Percentiles rank a stretch among this genome's conserved stretches.
Conservation (phyloP, 2,329 filamentous ascomycete genomes). For the Boeremia lycopersici region DNA sequence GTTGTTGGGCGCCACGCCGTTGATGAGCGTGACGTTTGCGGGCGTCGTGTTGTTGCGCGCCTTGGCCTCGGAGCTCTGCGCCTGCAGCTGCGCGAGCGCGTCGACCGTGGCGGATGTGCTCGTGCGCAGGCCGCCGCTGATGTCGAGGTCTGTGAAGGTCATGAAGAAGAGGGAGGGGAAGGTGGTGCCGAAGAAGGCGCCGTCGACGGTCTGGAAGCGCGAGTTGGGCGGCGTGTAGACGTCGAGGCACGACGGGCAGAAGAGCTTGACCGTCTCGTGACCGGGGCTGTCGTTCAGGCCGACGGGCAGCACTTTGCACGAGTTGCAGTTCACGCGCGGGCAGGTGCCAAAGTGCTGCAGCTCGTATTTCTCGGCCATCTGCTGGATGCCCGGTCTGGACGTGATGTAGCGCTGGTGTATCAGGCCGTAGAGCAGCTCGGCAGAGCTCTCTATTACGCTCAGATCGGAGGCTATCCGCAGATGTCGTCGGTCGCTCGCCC, state of each 20-base stretch:
- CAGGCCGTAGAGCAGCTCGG: slow-evolving; percentile 96
- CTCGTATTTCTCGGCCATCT: slow-evolving; percentile 99
- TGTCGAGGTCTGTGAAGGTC: slow-evolving; percentile 95
- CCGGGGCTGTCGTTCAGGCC: slow-evolving; percentile 93
- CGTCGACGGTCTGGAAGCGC: slow-evolving; percentile 95
- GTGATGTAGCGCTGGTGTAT: slow-evolving; percentile 99
- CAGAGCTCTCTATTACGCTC: slow-evolving; percentile 93
- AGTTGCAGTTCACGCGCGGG: slow-evolving; percentile 91
- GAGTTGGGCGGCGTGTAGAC: slow-evolving; percentile 98
- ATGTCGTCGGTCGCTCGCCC: slow-evolving; percentile 66
- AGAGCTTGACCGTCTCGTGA: slow-evolving; percentile 97
- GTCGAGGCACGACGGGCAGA: slow-evolving; percentile 95
- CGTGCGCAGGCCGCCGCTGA: slow-evolving; percentile 73
- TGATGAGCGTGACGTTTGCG: slow-evolving; percentile 60
- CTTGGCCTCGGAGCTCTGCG: slow-evolving; percentile 42
- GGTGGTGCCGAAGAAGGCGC: slow-evolving; percentile 96
- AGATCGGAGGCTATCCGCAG: slow-evolving; percentile 89
- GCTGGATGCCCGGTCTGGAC: slow-evolving; percentile 92
- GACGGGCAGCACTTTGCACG: slow-evolving; percentile 88
- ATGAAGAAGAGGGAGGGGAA: slow-evolving; percentile 98
- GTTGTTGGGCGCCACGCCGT: slow-evolving; percentile 86
- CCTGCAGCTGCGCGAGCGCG: slow-evolving; percentile 44
- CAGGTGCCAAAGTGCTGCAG: slow-evolving; percentile 94
- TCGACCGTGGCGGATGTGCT: slow-evolving; percentile 42
- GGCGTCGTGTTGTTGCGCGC: slow-evolving; percentile 43